Conservation (phyloP, 352 stramenopile genomes). For the Phytophthora podocarpi region DNA sequence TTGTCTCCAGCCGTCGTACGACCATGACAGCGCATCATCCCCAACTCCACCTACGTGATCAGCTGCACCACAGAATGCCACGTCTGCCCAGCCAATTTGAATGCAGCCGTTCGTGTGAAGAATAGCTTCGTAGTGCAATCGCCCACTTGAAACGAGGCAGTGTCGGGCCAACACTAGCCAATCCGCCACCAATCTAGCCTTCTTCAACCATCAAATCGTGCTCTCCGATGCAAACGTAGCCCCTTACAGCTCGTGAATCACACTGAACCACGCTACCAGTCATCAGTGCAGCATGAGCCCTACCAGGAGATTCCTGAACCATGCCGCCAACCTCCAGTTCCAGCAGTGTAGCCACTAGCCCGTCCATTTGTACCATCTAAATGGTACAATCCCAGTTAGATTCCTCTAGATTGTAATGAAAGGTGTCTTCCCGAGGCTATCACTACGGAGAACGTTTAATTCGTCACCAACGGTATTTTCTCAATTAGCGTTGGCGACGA, state of each 20-base stretch:
- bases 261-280: too few species aligned
- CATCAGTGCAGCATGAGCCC: too few species aligned
- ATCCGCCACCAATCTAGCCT: constrained; percentile 82
- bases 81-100: constrained; percentile 94
- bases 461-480: too few species aligned
- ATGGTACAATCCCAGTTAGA: too few species aligned
- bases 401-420: too few species aligned
- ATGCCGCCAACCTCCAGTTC: too few species aligned
- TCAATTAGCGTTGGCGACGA: too few species aligned
- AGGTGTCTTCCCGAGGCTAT: too few species aligned
- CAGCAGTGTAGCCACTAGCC: too few species aligned
- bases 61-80: constrained; percentile 86
- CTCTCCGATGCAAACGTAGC: constrained; percentile 86
- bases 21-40: constrained; percentile 92
- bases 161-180: constrained; percentile 86
- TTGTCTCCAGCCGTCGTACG: constrained; percentile 93
- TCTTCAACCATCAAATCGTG: constrained; percentile 86
- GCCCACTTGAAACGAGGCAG: constrained; percentile 74
- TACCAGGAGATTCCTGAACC: too few species aligned
- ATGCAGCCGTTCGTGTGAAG: constrained; percentile 93
- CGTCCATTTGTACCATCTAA: too few species aligned
- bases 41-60: constrained; percentile 92
- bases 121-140: constrained; percentile 94
- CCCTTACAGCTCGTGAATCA: constrained; percentile 84
- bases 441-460: too few species aligned